Evolutionary conservation across 108 stramenopile genomes (phyloP).

Genomic region (Cyclotella distinguenda): DNA sequence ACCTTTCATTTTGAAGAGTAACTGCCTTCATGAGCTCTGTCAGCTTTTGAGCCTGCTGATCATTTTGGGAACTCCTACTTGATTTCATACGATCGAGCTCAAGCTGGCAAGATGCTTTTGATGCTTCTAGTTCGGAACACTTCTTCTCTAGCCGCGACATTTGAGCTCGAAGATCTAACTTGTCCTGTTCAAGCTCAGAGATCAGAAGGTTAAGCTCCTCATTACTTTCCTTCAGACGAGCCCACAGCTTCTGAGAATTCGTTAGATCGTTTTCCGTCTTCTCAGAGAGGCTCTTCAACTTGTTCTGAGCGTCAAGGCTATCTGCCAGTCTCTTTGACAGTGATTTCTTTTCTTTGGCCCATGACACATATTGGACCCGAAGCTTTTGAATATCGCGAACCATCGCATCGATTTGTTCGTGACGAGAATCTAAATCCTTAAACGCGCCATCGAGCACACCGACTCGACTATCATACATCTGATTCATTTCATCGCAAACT

Average conservation of each 20-base stretch:
- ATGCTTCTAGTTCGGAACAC: constrained; percentile 13
- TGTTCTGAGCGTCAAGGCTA: neutral
- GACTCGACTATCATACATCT: constrained; percentile 24
- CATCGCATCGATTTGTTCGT: constrained; percentile 32
- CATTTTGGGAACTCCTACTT: constrained; percentile 30
- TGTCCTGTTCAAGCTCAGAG: constrained; percentile 28
- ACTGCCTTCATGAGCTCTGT: constrained; percentile 36
- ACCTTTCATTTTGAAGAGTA: constrained; percentile 33
- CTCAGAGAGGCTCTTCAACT: neutral
- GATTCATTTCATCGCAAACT: constrained; percentile 18
- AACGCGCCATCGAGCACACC: constrained; percentile 31
- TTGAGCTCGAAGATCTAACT: constrained; percentile 25
- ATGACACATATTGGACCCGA: constrained; percentile 25
- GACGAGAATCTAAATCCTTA: constrained; percentile 23
- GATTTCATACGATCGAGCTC: constrained; percentile 19
- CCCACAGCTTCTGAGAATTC: constrained; percentile 1
- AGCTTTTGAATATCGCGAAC: constrained; percentile 31
- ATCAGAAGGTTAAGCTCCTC: constrained; percentile 1
- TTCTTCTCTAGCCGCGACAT: constrained; percentile 25
- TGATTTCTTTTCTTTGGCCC: constrained; percentile 35
- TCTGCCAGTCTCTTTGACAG: constrained; percentile 9
- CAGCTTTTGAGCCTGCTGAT: constrained; percentile 42
- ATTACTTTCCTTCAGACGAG: neutral
- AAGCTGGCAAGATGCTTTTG: neutral
- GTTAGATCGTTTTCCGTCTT: constrained; percentile 6